Base-by-base conservation (phyloP, 208 protist genomes). In the Crithidia thermophila region DNA sequence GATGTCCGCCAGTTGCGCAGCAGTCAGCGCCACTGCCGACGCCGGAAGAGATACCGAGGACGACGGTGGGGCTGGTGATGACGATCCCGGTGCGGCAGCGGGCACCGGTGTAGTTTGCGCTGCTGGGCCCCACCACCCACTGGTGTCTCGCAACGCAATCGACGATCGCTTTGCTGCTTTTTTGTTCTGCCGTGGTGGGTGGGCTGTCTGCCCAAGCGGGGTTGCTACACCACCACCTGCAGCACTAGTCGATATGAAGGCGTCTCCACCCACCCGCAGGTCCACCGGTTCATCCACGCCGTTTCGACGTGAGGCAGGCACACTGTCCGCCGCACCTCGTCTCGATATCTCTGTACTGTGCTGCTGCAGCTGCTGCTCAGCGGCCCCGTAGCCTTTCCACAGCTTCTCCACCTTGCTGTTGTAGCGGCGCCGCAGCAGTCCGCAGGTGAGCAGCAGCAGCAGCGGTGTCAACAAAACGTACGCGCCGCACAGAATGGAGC, bases 401-500 rank as follows among this genome's bases (percentile, higher is more conserved):
- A 39, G 33, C 31, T 63, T 49, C 65, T 63, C 2, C 43, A 57
- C 46, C 28, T 2, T 4, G 23, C 36, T 43, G 37, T 34, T 59
- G 36, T 40, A 27, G 14, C 56, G 56, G 6, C 30, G 25, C 31
- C 66, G 55, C 27, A 64, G 31, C 45, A 47, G 28, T 7, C 33
- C 55, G 49, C 55, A 72, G 31, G 47, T 3, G 2, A 72, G 28
- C 39, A 64, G 25, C 39, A 59, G 45, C 8, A 58, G n/a, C 13
- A 64, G 40, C 0, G 60, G 39, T 9, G 27, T 9, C 21, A 56
- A 40, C 5, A 72, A 3, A 14, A 55, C 27, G 37, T 52, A 50
- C 3, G 51, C 56, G 36, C 66, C 66, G 14, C 56, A 60, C 31
- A 72, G 47, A 14, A 72, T 56, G n/a, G 66, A 47, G 11, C 59